phyloP scores from a whole-genome alignment of 345 rosid species.

The Eutrema heterophyllum region DNA sequence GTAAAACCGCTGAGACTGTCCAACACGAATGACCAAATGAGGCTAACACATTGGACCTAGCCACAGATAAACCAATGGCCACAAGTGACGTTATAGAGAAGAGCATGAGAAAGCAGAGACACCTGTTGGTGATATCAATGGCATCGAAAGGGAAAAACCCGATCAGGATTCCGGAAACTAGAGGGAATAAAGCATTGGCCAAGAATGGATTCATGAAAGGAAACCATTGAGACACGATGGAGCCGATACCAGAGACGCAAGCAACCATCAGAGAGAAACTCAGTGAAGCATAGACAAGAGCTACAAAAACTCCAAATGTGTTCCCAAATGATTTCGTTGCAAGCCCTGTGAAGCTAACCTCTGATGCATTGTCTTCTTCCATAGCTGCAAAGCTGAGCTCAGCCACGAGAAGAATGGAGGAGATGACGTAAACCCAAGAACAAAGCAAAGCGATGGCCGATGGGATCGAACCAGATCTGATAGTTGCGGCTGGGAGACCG shows the following conservation, averaged over 20 bases:
- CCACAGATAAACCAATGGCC: constrained; percentile 63
- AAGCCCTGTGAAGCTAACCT: constrained; percentile 85
- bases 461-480: constrained; percentile 71
- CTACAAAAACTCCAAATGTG: constrained; percentile 64
- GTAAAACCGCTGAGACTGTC: constrained; percentile 57
- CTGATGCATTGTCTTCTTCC: constrained; percentile 72
- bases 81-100: constrained; percentile 69
- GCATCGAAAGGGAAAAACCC: constrained; percentile 61
- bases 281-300: constrained; percentile 70
- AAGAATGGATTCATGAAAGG: constrained; percentile 58
- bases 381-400: constrained; percentile 84
- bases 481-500: constrained; percentile 79
- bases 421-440: constrained; percentile 82
- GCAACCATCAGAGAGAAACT: constrained; percentile 83
- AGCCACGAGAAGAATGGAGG: constrained; percentile 80
- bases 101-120: constrained; percentile 67
- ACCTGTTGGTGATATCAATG: constrained; percentile 60
- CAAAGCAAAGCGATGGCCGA: constrained; percentile 57
- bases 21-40: constrained; percentile 62
- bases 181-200: constrained; percentile 63
- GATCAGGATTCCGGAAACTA: constrained; percentile 46
- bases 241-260: constrained; percentile 88
- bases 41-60: constrained; percentile 57
- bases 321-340: constrained; percentile 75
- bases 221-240: constrained; percentile 71